Conservation (phyloP, 2,329 filamentous ascomycete genomes). For the Didymella exigua region DNA sequence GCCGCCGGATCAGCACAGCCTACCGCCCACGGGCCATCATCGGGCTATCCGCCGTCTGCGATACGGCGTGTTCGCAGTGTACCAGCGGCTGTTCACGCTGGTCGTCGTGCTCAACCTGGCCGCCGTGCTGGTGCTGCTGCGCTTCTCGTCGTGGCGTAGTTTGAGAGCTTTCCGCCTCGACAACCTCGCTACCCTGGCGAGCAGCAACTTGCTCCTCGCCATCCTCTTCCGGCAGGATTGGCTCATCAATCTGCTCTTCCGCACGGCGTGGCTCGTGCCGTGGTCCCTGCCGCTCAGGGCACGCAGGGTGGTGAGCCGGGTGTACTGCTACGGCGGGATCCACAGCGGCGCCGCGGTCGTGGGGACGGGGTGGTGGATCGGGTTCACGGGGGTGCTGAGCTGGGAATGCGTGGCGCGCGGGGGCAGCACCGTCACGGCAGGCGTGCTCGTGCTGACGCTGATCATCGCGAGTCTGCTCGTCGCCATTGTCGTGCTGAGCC, state of each 20-base stretch:
- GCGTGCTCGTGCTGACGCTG: slow-evolving; percentile 32
- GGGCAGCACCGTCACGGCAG: slow-evolving; percentile 12
- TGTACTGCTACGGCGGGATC: slow-evolving; percentile 44
- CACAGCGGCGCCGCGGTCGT: slow-evolving; percentile 43
- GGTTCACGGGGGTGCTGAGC: slow-evolving; percentile 45
- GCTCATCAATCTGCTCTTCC: slow-evolving; percentile 39
- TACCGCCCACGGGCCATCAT: neutral
- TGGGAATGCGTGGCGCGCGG: slow-evolving; percentile 25
- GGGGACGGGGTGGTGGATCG: slow-evolving; percentile 51
- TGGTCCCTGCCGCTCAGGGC: slow-evolving; percentile 32
- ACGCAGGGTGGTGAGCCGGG: slow-evolving; percentile 30
- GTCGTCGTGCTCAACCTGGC: slow-evolving; percentile 49
- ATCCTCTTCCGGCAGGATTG: slow-evolving; percentile 43
- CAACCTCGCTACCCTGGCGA: slow-evolving; percentile 37
- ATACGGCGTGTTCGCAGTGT: slow-evolving; percentile 35
- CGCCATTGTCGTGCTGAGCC: slow-evolving; percentile 33
- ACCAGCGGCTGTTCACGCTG: slow-evolving; percentile 52
- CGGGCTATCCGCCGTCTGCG: slow-evolving; percentile 25
- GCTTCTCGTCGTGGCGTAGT: slow-evolving; percentile 1
- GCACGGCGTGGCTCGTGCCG: slow-evolving; percentile 39
- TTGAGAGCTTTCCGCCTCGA: neutral
- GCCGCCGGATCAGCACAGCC: neutral
- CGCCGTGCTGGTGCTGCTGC: slow-evolving; percentile 23
- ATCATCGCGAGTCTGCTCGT: slow-evolving; percentile 26
- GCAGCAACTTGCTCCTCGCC: slow-evolving; percentile 40